Conservation (phyloP, 805 yeast species). For the Yarrowia phangngaensis region DNA sequence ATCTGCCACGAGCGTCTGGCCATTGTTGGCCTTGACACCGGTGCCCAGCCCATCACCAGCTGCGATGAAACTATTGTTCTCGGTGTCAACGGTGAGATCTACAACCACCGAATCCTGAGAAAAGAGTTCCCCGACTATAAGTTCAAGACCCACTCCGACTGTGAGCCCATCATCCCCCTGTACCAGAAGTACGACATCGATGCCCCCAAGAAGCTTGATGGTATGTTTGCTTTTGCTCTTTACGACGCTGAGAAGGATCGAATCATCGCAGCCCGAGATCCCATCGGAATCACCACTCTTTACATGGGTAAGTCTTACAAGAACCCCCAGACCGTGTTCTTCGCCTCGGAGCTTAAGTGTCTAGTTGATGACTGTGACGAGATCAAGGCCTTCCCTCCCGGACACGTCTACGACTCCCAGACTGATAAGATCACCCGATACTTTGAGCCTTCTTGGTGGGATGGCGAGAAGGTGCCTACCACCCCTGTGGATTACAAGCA, state of each 20-base stretch:
- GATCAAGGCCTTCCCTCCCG: conserved; percentile 95
- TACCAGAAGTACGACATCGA: conserved; percentile 81
- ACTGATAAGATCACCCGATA: conserved; percentile 84
- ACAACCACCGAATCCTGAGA: conserved; percentile 91
- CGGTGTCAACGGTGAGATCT: conserved; percentile 96
- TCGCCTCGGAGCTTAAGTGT: conserved; percentile 94
- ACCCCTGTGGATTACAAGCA: conserved; percentile 66
- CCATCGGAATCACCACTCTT: conserved; percentile 93
- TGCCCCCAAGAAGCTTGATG: conserved; percentile 90
- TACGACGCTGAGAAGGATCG: conserved; percentile 83
- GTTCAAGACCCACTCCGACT: conserved; percentile 85
- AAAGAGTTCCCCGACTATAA: conserved; percentile 65
- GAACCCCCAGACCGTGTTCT: conserved; percentile 72
- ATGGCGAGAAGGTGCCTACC: conserved; percentile 68
- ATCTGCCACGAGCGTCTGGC: conserved; percentile 94
- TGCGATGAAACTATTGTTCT: conserved; percentile 67
- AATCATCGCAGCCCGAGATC: conserved; percentile 95
- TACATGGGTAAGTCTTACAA: conserved; percentile 82
- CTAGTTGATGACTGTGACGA: conserved; percentile 91
- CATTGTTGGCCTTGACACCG: conserved; percentile 94
- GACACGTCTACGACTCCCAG: conserved; percentile 89
- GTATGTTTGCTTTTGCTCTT: conserved; percentile 95
- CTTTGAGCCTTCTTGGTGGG: conserved; percentile 94
- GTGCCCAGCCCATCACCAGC: conserved; percentile 95
- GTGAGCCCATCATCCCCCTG: conserved; percentile 96